Evolutionary conservation across 2,329 filamentous ascomycete species (phyloP), one percentile per base, ranked within the genome.

Genomic region (Epichloe sibirici): DNA sequence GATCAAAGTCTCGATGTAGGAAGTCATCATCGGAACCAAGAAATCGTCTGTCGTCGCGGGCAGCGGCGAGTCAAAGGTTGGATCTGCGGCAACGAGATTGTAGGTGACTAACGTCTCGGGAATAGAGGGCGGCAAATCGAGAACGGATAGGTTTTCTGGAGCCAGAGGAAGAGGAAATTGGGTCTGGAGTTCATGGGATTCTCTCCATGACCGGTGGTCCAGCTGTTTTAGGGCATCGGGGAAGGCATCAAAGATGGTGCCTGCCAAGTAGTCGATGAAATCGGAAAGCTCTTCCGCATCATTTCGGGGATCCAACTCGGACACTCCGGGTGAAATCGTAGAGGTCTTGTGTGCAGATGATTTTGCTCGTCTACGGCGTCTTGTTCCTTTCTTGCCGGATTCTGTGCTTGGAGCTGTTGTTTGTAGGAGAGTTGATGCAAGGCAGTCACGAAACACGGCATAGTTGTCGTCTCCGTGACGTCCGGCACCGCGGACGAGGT

Each of bases 181-280:
- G 2, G 71, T 63, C 58, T 78, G 74, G 3, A 88, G 70, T 1
- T 64, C 50, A 12, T 60, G 55, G 1, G 63, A 61, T 5, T 69
- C 65, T 17, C 66, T 56, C 64, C 79, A 78, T 45, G 68, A 66
- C 45, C 78, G 67, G 66, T 88, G 80, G 28, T 81, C 77, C 2
- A 91, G 69, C 2, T 71, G 74, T 57, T 80, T 77, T 0, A 93
- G 71, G 17, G 77, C 71, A 0, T 62, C 23, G 0, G 87, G 86
- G 1, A 94, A 75, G 38, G 69, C 73, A 5, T 74, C 68, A 66
- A 91, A 94, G 51, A 84, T 79, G 63, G 86, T 78, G 47, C 71
- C 68, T 25, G 87, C 82, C 34, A 93, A 76, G 66, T 90, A 93
- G 72, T 90, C 83, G 51, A 87, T 82, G 67, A 94, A 94, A 1